Evolutionary conservation across 805 yeast species (phyloP).

Genomic region (Monosporozyma unispora): DNA sequence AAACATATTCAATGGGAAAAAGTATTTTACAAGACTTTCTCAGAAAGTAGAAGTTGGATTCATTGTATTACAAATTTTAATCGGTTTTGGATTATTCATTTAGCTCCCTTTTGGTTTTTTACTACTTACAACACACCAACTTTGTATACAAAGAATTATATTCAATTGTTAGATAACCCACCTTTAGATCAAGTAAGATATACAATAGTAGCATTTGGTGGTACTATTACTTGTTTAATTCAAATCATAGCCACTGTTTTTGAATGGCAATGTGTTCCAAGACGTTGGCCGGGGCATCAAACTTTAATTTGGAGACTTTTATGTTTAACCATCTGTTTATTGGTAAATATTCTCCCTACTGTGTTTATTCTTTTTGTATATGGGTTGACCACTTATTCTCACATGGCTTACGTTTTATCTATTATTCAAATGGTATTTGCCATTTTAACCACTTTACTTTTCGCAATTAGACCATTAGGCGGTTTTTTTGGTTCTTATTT

Average conservation of each 20-base stretch:
- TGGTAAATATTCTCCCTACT: conserved; percentile 43
- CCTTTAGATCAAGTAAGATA: conserved; percentile 51
- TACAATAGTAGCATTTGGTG: conserved; percentile 59
- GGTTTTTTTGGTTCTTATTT: conserved; percentile 39
- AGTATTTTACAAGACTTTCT: conserved; percentile 66
- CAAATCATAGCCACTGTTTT: conserved; percentile 47
- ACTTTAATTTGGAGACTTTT: conserved; percentile 43
- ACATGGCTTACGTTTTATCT: conserved; percentile 36
- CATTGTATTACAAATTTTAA: conserved; percentile 67
- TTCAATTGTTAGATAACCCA: conserved; percentile 43
- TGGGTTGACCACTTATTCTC: conserved; percentile 25
- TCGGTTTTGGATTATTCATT: conserved; percentile 71
- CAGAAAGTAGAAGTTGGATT: conserved; percentile 67
- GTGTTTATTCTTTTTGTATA: conserved; percentile 39
- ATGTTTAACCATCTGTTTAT: conserved; percentile 35
- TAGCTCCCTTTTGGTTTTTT: conserved; percentile 68
- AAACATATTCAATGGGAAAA: conserved; percentile 55
- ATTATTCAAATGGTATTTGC: conserved; percentile 50
- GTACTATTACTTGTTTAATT: conserved; percentile 49
- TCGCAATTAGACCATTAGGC: conserved; percentile 55
- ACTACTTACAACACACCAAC: conserved; percentile 61
- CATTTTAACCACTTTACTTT: conserved; percentile 43
- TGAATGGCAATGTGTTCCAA: conserved; percentile 58
- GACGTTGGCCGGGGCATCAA: conserved; percentile 64
- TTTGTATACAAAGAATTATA: conserved; percentile 52